Evolutionary conservation across 768 basidiomycete species (phyloP).

Genomic region (Strobilomyces confusus): DNA sequence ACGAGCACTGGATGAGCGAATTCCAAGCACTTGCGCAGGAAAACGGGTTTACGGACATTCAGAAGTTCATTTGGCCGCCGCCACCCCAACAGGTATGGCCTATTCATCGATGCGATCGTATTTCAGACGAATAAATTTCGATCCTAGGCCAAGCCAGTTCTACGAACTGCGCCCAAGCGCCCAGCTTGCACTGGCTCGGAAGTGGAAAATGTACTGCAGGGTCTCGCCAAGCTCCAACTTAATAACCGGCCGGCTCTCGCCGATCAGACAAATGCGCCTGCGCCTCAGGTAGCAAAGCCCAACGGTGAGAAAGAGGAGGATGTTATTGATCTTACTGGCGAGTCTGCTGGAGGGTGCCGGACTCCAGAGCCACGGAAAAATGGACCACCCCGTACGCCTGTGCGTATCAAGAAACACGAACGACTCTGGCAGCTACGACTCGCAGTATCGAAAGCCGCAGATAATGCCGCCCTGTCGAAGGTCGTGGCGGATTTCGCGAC

Average conservation of each 20-base stretch:
- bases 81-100: conserved; percentile 35
- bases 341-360: conserved; percentile 32
- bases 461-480: conserved; percentile 52
- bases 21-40: conserved; percentile 61
- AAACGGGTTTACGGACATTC: conserved; percentile 52
- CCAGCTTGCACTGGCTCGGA: conserved; percentile 35
- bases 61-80: conserved; percentile 73
- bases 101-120: background rate
- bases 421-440: conserved; percentile 47
- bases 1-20: conserved; percentile 58
- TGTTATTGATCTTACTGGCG: conserved; percentile 45
- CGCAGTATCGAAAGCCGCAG: conserved; percentile 42
- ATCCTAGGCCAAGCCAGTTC: conserved; percentile 30
- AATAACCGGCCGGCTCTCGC: conserved; percentile 47
- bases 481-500: conserved; percentile 59
- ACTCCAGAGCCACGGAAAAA: conserved; percentile 13
- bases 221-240: conserved; percentile 56
- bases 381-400: conserved; percentile 28
- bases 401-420: conserved; percentile 40
- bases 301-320: conserved; percentile 24
- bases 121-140: background rate
- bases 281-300: conserved; percentile 32
- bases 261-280: conserved; percentile 45
- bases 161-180: conserved; percentile 13
- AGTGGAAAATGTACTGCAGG: conserved; percentile 55